Base-by-base conservation (phyloP, 768 basidiomycete genomes). In the Tulasnella sp. region DNA sequence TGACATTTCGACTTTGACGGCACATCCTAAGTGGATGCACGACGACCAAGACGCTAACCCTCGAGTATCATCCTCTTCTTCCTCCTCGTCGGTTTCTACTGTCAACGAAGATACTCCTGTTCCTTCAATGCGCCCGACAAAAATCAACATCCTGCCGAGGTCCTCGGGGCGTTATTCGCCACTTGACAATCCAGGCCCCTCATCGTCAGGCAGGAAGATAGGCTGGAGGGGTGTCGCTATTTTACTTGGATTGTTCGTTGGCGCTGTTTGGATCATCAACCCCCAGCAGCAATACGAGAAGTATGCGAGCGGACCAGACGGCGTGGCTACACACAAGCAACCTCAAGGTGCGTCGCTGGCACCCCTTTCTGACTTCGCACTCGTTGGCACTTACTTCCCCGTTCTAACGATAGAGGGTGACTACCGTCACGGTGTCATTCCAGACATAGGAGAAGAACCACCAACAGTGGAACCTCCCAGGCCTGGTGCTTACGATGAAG, bases 91-190 rank as follows among this genome's bases (percentile, higher is more conserved):
- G 13, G 44, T 77, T 18, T 77, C 76, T 44, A 44, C 37, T 32
- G 76, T 67, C n/a, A 37, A 72, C 42, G 76, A 72, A 71, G 69
- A 70, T n/a, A 77, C 37, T 10, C 39, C 39, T 69, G n/a, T 61
- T 35, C 39, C 69, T 44, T 70, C 69, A 26, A 77, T 77, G 76
- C 76, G 76, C 11, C 67, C 76, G n/a, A 71, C 67, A 11, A 77
- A 77, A 55, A 77, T 77, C 39, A 77, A 77, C 67, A 77, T 77
- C 69, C 70, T 77, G n/a, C 76, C 76, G 26, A 70, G 76, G 40
- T 39, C 76, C 35, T 39, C 37, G n/a, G 69, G 39, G 42, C 42
- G 76, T 15, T 77, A 77, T 42, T 70, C 76, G 16, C 37, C 70
- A 23, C 42, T 77, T 1, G 76, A 77, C 40, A 70, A 42, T 44